A percentile compares a stretch with the other conserved stretches of the same genome.
Conservation (phyloP, 1,284 basidiomycete genomes). For the Leucoagaricus sp. region DNA sequence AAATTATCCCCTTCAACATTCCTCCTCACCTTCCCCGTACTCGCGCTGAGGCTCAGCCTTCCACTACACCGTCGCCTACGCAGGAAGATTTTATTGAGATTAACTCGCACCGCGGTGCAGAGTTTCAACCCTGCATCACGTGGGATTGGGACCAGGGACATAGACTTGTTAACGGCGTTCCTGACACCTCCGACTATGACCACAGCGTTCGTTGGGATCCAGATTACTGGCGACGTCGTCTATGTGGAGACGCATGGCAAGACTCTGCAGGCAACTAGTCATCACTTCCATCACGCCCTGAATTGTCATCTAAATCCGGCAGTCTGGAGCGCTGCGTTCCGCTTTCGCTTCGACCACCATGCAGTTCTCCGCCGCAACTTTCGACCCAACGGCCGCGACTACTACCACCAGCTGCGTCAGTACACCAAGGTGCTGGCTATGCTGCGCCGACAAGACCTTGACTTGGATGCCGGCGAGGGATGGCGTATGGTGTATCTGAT, state of each 20-base stretch:
- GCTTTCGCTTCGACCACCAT: constrained; percentile 58
- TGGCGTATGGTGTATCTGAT: constrained; percentile 61
- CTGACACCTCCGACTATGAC: constrained; percentile 13
- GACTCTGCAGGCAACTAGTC: constrained; percentile 54
- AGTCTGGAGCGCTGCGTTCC: constrained; percentile 64
- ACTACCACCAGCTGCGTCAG: constrained; percentile 47
- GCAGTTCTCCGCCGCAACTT: constrained; percentile 55
- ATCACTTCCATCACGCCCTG: constrained; percentile 43
- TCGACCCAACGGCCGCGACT: constrained; percentile 35
- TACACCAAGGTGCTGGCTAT: constrained; percentile 43
- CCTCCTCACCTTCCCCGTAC: constrained; percentile 48
- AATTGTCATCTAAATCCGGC: constrained; percentile 34
- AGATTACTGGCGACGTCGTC: constrained; percentile 56
- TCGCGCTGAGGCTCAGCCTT: constrained; percentile 39
- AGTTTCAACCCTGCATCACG: constrained; percentile 27
- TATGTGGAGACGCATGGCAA: constrained; percentile 57
- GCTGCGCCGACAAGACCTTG: constrained; percentile 41
- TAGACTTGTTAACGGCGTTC: constrained; percentile 16
- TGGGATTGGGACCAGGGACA: constrained; percentile 43
- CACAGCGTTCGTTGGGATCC: constrained; percentile 47
- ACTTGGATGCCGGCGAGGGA: constrained; percentile 30
- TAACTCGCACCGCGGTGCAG: constrained; percentile 43
- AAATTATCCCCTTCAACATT: constrained; percentile 46
- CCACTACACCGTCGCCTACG: constrained; percentile 39
- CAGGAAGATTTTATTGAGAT: constrained; percentile 62